phyloP scores from a whole-genome alignment of 805 yeast genomes.

The Kuraishia floccosa region DNA sequence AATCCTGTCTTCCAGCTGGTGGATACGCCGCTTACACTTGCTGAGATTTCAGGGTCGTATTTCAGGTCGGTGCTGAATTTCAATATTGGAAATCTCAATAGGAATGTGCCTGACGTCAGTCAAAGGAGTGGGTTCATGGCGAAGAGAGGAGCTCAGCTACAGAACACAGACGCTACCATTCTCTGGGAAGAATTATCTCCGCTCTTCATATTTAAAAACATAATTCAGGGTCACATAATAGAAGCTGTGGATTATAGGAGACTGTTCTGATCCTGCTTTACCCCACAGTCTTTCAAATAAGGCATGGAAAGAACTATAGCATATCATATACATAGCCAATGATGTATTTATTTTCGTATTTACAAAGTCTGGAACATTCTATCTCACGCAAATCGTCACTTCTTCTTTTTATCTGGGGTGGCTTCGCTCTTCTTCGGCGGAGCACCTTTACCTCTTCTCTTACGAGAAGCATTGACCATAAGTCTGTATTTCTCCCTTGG shows the following conservation, averaged over 20 bases:
- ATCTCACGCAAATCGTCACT: too few relatives aligned
- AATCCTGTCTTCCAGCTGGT: slow-evolving; percentile 9
- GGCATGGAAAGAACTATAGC: too few relatives aligned
- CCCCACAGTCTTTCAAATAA: too few relatives aligned
- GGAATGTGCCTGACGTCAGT: too few relatives aligned
- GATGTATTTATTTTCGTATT: background rate
- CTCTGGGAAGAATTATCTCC: background rate
- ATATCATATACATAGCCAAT: background rate
- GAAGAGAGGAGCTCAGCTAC: background rate
- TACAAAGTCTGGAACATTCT: background rate
- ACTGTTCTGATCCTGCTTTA: background rate
- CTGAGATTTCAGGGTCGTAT: slow-evolving; percentile 16
- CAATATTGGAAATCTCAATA: slow-evolving; percentile 13
- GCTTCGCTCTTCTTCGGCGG: slow-evolving; percentile 61
- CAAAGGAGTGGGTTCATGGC: too few relatives aligned
- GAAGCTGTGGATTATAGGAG: background rate
- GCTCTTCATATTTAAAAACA: background rate
- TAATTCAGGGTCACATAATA: background rate
- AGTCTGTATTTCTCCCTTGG: slow-evolving; percentile 64
- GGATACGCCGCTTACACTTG: slow-evolving; percentile 14
- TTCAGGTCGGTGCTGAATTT: slow-evolving; percentile 15
- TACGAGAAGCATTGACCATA: slow-evolving; percentile 50
- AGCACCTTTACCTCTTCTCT: slow-evolving; percentile 84
- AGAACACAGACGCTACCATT: background rate
- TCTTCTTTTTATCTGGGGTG: slow-evolving; percentile 27